These are phyloP conservation scores for Yamadazyma pseudoaaseri DNA, from an alignment of 1,139 yeast species.

Conservation along the genomic window DNA sequence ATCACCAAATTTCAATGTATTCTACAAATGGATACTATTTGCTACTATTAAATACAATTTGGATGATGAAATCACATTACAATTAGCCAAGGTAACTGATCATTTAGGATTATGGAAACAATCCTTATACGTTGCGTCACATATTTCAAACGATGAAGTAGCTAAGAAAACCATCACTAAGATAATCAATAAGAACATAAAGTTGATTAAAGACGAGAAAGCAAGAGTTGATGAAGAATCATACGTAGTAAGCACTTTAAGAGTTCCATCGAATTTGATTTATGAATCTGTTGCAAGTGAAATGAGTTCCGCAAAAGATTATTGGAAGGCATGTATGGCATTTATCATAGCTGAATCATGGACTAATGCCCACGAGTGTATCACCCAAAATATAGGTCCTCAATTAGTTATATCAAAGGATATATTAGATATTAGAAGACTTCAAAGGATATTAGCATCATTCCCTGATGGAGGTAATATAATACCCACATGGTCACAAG, in stretches of 20 bases:
- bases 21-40: slow-evolving; percentile 57
- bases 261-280: slow-evolving; percentile 47
- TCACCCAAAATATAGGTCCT: slow-evolving; percentile 68
- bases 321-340: slow-evolving; percentile 59
- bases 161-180: slow-evolving; percentile 41
- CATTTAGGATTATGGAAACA: slow-evolving; percentile 53
- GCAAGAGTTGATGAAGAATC: slow-evolving; percentile 29
- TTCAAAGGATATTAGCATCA: slow-evolving; percentile 40
- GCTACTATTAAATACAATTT: slow-evolving; percentile 33
- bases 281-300: slow-evolving; percentile 53
- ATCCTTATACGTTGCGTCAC: slow-evolving; percentile 60
- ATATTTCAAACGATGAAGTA: slow-evolving; percentile 43
- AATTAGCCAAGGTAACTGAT: slow-evolving; percentile 56
- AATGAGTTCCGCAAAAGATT: slow-evolving; percentile 39
- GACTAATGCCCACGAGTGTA: slow-evolving; percentile 62
- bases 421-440: slow-evolving; percentile 26
- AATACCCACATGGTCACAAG: slow-evolving; percentile 57
- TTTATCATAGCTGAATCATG: slow-evolving; percentile 61
- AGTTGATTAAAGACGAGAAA: slow-evolving; percentile 27
- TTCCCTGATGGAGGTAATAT: slow-evolving; percentile 47
- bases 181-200: slow-evolving; percentile 49
- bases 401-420: slow-evolving; percentile 50
- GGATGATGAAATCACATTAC: slow-evolving; percentile 42
- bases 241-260: slow-evolving; percentile 31
- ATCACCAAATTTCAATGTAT: slow-evolving; percentile 20